Base-by-base conservation (phyloP, 768 basidiomycete genomes). In the Mycena crocata region DNA sequence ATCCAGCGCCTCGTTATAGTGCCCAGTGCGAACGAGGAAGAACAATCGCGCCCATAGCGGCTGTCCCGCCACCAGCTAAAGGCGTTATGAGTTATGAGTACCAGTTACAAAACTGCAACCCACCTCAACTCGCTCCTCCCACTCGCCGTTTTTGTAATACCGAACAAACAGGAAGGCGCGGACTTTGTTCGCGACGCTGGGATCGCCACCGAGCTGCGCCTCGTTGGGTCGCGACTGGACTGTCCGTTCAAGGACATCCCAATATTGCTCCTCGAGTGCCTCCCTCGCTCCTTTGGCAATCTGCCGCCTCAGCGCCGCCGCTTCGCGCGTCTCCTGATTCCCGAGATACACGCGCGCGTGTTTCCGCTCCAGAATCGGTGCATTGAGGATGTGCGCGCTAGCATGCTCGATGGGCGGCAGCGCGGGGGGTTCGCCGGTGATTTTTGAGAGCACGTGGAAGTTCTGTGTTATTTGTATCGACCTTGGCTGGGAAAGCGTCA, bases 31-130 rank as follows among this genome's bases (percentile, higher is more conserved):
- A 13, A 99, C 84, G 19, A 99, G 87, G 80, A 92, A 96, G 79
- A 94, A 98, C n/a, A 96, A 75, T 62, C 94, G 91, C 13, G 96
- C 97, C 95, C 96, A 99, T 15, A 99, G 71, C 1, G 96, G 94
- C 72, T 93, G 91, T 13, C 93, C 93, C 61, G 92, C 90, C 26
- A 97, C 89, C 64, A 95, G 81, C 93, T 96, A 62, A 5, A 42
- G 17, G 5, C 6, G 21, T 19, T 42, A 13, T 42, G 8, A 42
- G 40, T 19, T 5, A 13, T 42, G 15, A 10, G 17, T 17, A 42
- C 5, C 40, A 9, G 21, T 5, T 5, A 13, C 6, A 8, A 42
- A 40, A 21, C 51, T n/a, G 19, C 26, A 12, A 75, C 86, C 21
- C 32, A 94, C 95, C 86, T 98, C 96, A 64, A 98, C 90, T 58